phyloP scores from a whole-genome alignment of 257 asterid genomes.

The Solanum neorickii region DNA sequence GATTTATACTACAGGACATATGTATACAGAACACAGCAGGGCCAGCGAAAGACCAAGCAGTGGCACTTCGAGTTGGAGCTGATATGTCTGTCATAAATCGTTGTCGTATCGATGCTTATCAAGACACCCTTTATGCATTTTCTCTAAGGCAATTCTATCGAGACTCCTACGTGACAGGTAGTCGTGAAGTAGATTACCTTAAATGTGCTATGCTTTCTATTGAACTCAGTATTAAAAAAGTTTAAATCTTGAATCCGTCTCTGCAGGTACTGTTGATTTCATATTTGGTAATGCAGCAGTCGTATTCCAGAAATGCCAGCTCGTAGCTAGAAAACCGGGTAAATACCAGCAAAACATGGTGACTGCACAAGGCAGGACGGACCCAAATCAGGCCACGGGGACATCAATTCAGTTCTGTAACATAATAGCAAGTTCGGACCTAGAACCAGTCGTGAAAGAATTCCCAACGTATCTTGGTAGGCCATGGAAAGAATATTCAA shows the following conservation, averaged over 20 bases:
- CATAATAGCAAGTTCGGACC: slow-evolving; percentile 22
- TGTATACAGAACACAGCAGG: slow-evolving; percentile 54
- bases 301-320: slow-evolving; percentile 35
- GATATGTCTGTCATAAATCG: slow-evolving; percentile 44
- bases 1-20: slow-evolving; percentile 44
- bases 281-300: slow-evolving; percentile 55
- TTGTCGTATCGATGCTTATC: slow-evolving; percentile 38
- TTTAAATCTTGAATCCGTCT: background rate
- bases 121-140: slow-evolving; percentile 46
- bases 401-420: slow-evolving; percentile 34
- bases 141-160: slow-evolving; percentile 47
- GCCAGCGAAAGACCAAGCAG: slow-evolving; percentile 56
- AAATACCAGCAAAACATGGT: slow-evolving; percentile 39
- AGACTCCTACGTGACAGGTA: slow-evolving; percentile 29
- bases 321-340: slow-evolving; percentile 29
- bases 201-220: no score
- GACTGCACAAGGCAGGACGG: slow-evolving; percentile 55
- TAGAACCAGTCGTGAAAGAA: slow-evolving; percentile 19
- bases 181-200: no score
- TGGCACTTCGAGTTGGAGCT: slow-evolving; percentile 51
- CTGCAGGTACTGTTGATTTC: slow-evolving; percentile 33
- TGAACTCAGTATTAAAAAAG: background rate
- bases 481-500: slow-evolving; percentile 52
- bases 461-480: slow-evolving; percentile 39
- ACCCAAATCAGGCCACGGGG: slow-evolving; percentile 52